phyloP scores from a whole-genome alignment of 202 grass and related monocot species.

The Saccharum hybrid region DNA sequence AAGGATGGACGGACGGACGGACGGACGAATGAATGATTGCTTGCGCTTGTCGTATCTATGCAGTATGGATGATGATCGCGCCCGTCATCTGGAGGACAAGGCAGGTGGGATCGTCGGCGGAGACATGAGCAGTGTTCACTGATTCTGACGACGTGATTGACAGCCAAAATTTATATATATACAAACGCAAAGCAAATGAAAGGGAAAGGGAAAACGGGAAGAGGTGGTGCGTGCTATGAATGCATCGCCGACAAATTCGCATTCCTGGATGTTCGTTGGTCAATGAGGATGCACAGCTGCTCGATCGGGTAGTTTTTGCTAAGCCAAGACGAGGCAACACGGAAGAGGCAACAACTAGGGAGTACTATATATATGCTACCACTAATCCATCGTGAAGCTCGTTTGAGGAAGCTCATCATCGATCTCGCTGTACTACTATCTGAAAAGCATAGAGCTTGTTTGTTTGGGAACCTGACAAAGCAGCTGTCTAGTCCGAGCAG shows the following conservation, averaged over 20 bases:
- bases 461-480: too few relatives aligned
- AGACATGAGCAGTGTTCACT: neutral
- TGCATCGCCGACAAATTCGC: neutral
- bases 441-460: neutral
- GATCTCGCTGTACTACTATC: neutral
- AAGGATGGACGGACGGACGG: neutral
- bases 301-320: neutral
- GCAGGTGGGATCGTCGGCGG: constrained; percentile 53
- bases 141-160: neutral
- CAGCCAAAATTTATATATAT: neutral
- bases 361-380: neutral
- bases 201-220: neutral
- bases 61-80: constrained; percentile 90
- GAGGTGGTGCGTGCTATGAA: neutral
- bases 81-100: constrained; percentile 76
- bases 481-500: too few relatives aligned
- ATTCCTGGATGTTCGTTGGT: neutral
- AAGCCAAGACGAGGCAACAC: neutral
- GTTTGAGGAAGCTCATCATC: neutral
- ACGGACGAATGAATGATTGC: neutral
- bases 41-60: constrained; percentile 1
- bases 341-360: neutral
- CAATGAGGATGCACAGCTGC: neutral
- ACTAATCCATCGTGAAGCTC: neutral
- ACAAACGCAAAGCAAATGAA: neutral